A percentile compares a stretch with the other conserved stretches of the same genome.
Evolutionary conservation across 108 stramenopile species (phyloP).

Genomic region (Fragilariopsis cylindrus): DNA sequence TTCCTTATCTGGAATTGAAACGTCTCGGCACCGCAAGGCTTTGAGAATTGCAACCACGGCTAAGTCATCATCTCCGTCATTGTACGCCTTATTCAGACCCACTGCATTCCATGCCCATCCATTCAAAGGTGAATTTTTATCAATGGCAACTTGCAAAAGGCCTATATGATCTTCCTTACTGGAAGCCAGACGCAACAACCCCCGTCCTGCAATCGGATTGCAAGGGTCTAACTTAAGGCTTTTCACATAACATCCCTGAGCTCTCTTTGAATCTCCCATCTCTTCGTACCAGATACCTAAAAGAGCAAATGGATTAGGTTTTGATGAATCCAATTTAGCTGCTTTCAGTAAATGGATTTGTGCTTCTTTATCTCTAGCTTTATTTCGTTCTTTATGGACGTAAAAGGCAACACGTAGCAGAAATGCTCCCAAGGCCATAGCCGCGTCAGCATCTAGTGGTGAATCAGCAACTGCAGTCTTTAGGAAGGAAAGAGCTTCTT

Average conservation of each 20-base stretch:
- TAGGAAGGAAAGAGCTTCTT: constrained; percentile 58
- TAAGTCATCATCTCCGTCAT: constrained; percentile 47
- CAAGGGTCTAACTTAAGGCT: constrained; percentile 62
- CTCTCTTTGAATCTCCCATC: constrained; percentile 46
- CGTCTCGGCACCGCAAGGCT: constrained; percentile 64
- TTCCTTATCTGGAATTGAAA: constrained; percentile 46
- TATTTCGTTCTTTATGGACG: neutral
- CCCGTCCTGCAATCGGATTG: constrained; percentile 75
- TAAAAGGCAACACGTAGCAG: constrained; percentile 44
- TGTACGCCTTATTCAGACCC: constrained; percentile 38
- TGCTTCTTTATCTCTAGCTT: constrained; percentile 25
- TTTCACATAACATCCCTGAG: constrained; percentile 61
- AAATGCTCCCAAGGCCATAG: constrained; percentile 64
- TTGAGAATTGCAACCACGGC: constrained; percentile 66
- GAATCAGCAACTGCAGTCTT: constrained; percentile 52
- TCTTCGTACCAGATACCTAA: constrained; percentile 74
- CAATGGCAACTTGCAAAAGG: constrained; percentile 46
- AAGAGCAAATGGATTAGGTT: constrained; percentile 64
- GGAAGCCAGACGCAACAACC: constrained; percentile 47
- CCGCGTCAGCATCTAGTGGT: constrained; percentile 56
- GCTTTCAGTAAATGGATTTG: constrained; percentile 62
- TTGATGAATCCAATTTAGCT: constrained; percentile 62
- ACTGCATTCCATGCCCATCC: constrained; percentile 80
- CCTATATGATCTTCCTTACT: constrained; percentile 17
- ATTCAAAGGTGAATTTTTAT: constrained; percentile 48